Evolutionary conservation across 148 eudicot genomes (phyloP).

Genomic region (Chenopodium quinoa): DNA sequence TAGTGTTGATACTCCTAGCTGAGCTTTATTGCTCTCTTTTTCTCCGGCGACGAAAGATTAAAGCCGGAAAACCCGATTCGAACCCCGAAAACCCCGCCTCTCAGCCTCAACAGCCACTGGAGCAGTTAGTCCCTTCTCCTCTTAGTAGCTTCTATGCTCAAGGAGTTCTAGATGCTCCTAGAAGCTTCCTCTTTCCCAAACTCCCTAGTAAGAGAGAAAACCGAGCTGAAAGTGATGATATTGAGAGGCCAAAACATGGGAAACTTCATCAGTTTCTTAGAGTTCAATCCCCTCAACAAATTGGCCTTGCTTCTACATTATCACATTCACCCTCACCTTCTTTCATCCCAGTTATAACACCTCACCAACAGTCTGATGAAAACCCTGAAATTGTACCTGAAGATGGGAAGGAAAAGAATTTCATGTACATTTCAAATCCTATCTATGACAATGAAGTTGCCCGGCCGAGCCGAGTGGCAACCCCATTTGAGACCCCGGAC

Average conservation of each 20-base stretch:
- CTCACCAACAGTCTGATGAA: slow-evolving; percentile 2
- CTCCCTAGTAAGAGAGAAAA: slow-evolving; percentile 31
- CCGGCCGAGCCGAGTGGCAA: slow-evolving; percentile 32
- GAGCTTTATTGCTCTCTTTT: slow-evolving; percentile 74
- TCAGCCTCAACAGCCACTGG: slow-evolving; percentile 14
- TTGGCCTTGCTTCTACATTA: slow-evolving; percentile 26
- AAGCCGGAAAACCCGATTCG: slow-evolving; percentile 7
- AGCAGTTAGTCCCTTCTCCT: slow-evolving; percentile 31
- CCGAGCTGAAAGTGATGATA: slow-evolving; percentile 17
- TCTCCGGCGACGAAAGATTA: slow-evolving; percentile 36
- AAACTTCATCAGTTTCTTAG: slow-evolving; percentile 36
- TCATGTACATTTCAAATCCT: slow-evolving; percentile 79
- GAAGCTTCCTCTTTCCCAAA: slow-evolving; percentile 62
- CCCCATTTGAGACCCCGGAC: slow-evolving; percentile 79
- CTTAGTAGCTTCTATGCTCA: slow-evolving; percentile 52
- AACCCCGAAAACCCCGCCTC: slow-evolving; percentile 19
- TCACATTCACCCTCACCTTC: slow-evolving; percentile 27
- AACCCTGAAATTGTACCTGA: slow-evolving; percentile 11
- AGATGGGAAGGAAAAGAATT: slow-evolving; percentile 12
- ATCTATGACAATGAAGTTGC: slow-evolving; percentile 47
- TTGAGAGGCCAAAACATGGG: slow-evolving; percentile 39
- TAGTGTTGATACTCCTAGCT: slow-evolving; percentile 59
- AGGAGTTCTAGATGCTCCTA: slow-evolving; percentile 71
- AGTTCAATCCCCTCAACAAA: slow-evolving; percentile 27
- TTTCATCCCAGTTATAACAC: slow-evolving; percentile 11